Evolutionary conservation across 1,139 yeast genomes (phyloP), one percentile per base, ranked within the genome.

Genomic region (Taphrina sp.): DNA sequence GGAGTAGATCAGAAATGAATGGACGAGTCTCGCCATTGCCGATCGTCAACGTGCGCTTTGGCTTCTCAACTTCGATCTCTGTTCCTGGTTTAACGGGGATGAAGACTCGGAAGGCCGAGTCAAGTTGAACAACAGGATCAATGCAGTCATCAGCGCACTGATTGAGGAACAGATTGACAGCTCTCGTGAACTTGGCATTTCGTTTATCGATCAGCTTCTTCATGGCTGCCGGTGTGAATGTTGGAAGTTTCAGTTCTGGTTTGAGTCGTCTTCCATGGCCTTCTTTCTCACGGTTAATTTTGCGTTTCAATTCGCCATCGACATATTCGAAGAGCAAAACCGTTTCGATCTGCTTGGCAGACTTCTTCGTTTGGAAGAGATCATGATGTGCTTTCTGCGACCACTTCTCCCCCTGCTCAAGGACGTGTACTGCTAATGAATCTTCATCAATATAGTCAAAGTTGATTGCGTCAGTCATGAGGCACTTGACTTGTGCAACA

Each of bases 311-410:
- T 55, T 76, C 73, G 2, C 88, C 87, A 68, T 89, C 96, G 17
- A 80, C 74, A 67, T 89, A 87, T 64, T 85, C 95, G 66, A 89
- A 84, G 1, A 88, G 74, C 24, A 89, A 72, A 2, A 86, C 64
- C 3, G 45, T 39, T n/a, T 43, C 53, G 52, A 20, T 41, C 35
- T 38, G 56, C 52, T 37, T 58, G 41, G 31, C 46, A 44, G 22
- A 36, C 20, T 38, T 54, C 35, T 36, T 39, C 37, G 42, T 20
- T 43, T 62, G 57, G 57, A 49, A 16, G 1, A 42, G 34, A 19
- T 47, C 47, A 4, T 44, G 33, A 31, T 35, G 54, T 7, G 43
- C 58, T 34, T 58, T 62, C 8, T 61, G 64, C 38, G 61, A 61
- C 33, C 62, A 55, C 29, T 62, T 58, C 36, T 41, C 52, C 3